These are phyloP conservation scores for Pisolithus tinctorius DNA, from an alignment of 768 basidiomycete species.

Conservation along the genomic window DNA sequence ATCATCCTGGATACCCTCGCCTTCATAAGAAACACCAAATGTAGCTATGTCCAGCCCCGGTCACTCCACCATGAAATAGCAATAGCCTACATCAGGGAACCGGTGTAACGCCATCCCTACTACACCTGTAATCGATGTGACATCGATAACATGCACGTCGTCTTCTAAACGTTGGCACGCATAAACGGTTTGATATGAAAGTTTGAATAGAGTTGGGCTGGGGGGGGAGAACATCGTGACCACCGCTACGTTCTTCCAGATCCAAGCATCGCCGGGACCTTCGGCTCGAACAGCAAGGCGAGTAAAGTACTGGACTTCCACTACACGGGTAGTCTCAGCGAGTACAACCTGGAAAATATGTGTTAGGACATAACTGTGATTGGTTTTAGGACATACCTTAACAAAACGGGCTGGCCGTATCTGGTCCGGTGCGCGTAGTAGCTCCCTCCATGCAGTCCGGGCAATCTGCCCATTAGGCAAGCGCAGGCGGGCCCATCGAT, in stretches of 20 bases:
- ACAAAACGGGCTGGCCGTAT: neutral
- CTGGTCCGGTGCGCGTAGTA: neutral
- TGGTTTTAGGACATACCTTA: neutral
- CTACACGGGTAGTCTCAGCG: neutral
- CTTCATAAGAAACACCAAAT: neutral
- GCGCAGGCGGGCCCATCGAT: conserved; percentile 13
- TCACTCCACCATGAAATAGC: neutral
- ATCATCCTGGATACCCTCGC: neutral
- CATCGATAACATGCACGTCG: neutral
- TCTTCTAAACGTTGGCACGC: neutral
- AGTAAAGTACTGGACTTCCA: neutral
- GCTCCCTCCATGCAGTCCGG: conserved; percentile 2
- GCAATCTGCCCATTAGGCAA: conserved; percentile 20
- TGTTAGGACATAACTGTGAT: neutral
- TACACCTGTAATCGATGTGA: neutral
- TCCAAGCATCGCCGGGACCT: neutral
- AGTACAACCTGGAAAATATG: neutral
- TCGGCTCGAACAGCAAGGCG: conserved; percentile 1
- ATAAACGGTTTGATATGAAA: neutral
- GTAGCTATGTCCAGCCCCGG: neutral
- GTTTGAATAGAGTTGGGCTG: neutral
- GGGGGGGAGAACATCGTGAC: neutral
- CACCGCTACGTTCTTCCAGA: neutral
- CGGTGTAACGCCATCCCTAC: neutral
- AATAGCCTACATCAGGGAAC: neutral